Evolutionary conservation across 2,329 filamentous ascomycete species (phyloP).

Genomic region (Ophiosphaerella herpotricha): DNA sequence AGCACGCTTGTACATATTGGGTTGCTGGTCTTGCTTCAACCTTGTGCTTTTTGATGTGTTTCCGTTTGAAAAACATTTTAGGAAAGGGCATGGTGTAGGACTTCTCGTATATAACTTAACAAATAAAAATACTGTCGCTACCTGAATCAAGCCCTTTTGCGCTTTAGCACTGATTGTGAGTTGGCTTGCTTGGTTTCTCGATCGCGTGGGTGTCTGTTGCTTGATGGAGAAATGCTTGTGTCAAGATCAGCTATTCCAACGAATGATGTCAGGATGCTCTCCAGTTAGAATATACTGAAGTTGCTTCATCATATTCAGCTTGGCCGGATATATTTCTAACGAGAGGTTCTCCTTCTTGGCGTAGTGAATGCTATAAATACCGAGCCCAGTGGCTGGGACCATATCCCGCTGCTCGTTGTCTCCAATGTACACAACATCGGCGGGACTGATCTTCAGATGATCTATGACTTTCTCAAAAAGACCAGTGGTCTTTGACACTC

Average conservation of each 20-base stretch:
- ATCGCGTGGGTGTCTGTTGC: no score
- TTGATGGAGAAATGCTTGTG: no score
- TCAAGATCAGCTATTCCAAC: no score
- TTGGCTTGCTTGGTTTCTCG: no score
- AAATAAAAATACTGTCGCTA: constrained; percentile 2
- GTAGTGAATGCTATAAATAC: no score
- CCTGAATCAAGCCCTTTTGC: not conserved
- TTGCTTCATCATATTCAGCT: no score
- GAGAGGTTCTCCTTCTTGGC: no score
- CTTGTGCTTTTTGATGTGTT: not conserved
- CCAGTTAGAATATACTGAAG: no score
- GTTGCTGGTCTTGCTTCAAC: not conserved
- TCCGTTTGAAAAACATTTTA: not conserved
- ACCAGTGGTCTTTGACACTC: constrained; percentile 40
- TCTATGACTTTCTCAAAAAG: not conserved
- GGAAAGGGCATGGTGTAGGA: not conserved
- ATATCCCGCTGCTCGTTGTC: constrained; percentile 20
- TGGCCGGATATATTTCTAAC: no score
- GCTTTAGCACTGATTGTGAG: no score
- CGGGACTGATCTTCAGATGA: not conserved
- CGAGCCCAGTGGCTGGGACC: constrained; percentile 4
- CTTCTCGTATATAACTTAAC: not conserved
- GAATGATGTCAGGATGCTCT: no score
- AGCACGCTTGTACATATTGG: not conserved
- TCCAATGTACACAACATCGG: constrained; percentile 17